phyloP scores from a whole-genome alignment of 2,329 filamentous ascomycete species.

The Cytospora schulzeri region DNA sequence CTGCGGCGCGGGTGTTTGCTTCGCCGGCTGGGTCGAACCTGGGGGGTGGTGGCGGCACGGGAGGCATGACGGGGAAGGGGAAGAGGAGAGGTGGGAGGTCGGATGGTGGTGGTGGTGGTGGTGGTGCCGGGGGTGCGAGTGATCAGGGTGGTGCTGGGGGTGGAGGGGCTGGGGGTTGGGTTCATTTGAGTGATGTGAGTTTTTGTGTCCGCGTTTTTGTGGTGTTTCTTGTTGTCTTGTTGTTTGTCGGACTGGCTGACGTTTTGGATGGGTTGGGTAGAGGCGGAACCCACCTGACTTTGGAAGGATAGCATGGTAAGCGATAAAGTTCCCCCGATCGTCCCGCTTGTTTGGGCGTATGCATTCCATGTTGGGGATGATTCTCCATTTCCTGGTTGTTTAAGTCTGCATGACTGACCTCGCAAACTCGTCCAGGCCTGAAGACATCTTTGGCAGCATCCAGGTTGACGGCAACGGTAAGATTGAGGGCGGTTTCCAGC shows the following conservation, averaged over 20 bases:
- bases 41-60: slow-evolving; percentile 47
- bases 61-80: slow-evolving; percentile 34
- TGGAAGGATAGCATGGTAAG: slow-evolving; percentile 63
- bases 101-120: slow-evolving; percentile 56
- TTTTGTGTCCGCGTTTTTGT: neutral
- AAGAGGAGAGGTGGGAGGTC: slow-evolving; percentile 53
- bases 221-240: neutral
- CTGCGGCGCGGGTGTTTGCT: slow-evolving; percentile 63
- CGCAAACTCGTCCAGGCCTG: slow-evolving; percentile 45
- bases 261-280: slow-evolving; percentile 19
- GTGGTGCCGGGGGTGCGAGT: slow-evolving; percentile 56
- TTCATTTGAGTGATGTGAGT: slow-evolving; percentile 63
- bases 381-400: neutral
- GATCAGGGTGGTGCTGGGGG: slow-evolving; percentile 64
- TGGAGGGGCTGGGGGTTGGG: slow-evolving; percentile 61
- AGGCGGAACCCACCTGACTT: slow-evolving; percentile 65
- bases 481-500: slow-evolving; percentile 60
- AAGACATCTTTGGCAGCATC: slow-evolving; percentile 70
- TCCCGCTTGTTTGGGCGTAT: no score
- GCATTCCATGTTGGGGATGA: no score
- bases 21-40: slow-evolving; percentile 57
- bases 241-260: neutral
- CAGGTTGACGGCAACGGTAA: slow-evolving; percentile 61
- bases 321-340: neutral
- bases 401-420: neutral